Conservation (phyloP, 1,284 basidiomycete species). For the Termitomyces sp. region DNA sequence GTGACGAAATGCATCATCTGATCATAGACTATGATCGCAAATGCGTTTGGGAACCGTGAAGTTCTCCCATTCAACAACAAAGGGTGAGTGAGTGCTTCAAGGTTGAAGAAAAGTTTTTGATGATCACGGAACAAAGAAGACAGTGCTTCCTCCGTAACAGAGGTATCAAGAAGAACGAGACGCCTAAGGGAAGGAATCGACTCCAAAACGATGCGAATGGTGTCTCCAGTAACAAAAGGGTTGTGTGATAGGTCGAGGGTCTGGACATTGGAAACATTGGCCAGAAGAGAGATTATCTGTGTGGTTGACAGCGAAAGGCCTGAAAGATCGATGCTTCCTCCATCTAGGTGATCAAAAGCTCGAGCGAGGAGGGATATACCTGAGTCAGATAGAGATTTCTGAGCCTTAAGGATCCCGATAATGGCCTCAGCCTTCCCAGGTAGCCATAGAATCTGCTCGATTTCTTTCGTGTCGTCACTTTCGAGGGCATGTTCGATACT, state of each 20-base stretch:
- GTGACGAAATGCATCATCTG: no score
- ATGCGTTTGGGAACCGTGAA: not conserved
- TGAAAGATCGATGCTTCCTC: slow-evolving; percentile 9
- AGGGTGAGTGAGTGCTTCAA: slow-evolving; percentile 12
- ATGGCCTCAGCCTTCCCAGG: slow-evolving; percentile 10
- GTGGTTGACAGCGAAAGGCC: slow-evolving; percentile 4
- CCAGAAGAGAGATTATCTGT: slow-evolving; percentile 6
- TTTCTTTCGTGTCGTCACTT: slow-evolving; percentile 1
- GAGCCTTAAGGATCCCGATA: slow-evolving; percentile 1
- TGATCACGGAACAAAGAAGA: not conserved
- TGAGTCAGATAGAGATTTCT: slow-evolving; percentile 3
- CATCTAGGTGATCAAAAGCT: not conserved
- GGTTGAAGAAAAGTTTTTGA: slow-evolving; percentile 5
- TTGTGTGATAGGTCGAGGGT: not conserved
- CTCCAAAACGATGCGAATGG: not conserved
- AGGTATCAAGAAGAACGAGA: slow-evolving; percentile 4
- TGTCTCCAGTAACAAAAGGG: not conserved
- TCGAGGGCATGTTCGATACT: slow-evolving; percentile 7
- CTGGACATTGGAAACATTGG: not conserved
- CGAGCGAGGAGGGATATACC: slow-evolving; percentile 6
- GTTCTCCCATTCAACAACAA: not conserved
- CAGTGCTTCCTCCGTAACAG: slow-evolving; percentile 4
- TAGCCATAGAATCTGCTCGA: slow-evolving; percentile 13
- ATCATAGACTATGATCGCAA: not conserved
- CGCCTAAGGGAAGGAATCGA: not conserved